Evolutionary conservation across 495 filamentous ascomycete genomes (phyloP).

Genomic region (Xeromyces bisporus): DNA sequence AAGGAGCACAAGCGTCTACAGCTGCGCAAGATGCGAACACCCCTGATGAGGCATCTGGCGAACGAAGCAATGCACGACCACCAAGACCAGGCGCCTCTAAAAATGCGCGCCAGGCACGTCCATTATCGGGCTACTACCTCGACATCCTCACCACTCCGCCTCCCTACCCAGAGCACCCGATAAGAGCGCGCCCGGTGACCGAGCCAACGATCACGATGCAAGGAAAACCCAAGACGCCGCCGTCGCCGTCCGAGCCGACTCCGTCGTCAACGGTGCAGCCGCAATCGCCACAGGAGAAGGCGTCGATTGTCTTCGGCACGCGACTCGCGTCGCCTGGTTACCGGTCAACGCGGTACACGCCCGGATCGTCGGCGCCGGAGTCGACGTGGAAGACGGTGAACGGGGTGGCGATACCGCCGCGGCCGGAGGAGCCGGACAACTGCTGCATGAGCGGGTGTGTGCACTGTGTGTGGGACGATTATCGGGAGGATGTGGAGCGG

Average conservation of each 20-base stretch:
- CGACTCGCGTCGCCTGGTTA: slow-evolving; percentile 54
- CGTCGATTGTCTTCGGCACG: slow-evolving; percentile 60
- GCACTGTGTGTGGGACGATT: slow-evolving; percentile 91
- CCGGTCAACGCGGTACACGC: slow-evolving; percentile 40
- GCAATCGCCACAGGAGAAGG: slow-evolving; percentile 33
- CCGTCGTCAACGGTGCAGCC: slow-evolving; percentile 10
- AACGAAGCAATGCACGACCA: no score
- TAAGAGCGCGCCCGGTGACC: slow-evolving; percentile 9
- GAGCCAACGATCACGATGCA: slow-evolving; percentile 4
- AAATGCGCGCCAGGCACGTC: slow-evolving; percentile 20
- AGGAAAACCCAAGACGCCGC: no score
- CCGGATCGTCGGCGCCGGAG: slow-evolving; percentile 25
- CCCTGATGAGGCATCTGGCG: slow-evolving; percentile 3
- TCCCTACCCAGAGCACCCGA: slow-evolving; percentile 11
- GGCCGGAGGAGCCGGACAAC: slow-evolving; percentile 83
- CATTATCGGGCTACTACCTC: slow-evolving; percentile 27
- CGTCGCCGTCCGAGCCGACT: no score
- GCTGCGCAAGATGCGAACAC: slow-evolving; percentile 1
- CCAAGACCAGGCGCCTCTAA: no score
- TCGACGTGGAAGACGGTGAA: slow-evolving; percentile 45
- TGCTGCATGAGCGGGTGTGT: slow-evolving; percentile 99
- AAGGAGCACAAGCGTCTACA: slow-evolving; percentile 5
- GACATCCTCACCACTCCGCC: slow-evolving; percentile 18
- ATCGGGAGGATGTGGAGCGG: slow-evolving; percentile 76
- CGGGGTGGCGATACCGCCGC: slow-evolving; percentile 65